phyloP scores from a whole-genome alignment of 768 basidiomycete species.

The Russula virescens region DNA sequence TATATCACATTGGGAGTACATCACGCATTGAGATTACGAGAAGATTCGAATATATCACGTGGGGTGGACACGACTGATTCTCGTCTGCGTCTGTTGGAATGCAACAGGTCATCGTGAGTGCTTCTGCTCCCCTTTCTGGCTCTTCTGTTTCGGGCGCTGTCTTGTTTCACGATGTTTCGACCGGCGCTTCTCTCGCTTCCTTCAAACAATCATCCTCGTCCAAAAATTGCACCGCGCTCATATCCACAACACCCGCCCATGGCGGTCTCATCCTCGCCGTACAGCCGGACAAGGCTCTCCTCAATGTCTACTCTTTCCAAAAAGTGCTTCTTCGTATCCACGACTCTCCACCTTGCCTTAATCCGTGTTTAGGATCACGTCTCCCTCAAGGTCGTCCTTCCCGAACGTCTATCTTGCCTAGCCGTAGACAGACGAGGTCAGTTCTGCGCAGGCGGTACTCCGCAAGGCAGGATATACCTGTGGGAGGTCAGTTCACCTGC shows the following conservation, averaged over 20 bases:
- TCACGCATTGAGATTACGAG: background rate
- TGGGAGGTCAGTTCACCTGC: slow-evolving; percentile 77
- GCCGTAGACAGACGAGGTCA: slow-evolving; percentile 64
- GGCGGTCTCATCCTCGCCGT: slow-evolving; percentile 83
- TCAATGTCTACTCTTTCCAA: slow-evolving; percentile 92
- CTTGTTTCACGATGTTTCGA: slow-evolving; percentile 75
- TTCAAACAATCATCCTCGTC: slow-evolving; percentile 80
- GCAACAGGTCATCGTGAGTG: slow-evolving; percentile 64
- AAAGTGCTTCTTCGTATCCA: slow-evolving; percentile 48
- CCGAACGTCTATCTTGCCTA: slow-evolving; percentile 83
- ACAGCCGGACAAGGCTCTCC: slow-evolving; percentile 81
- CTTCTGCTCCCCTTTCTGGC: slow-evolving; percentile 42
- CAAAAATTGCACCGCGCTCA: slow-evolving; percentile 58
- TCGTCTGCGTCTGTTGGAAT: slow-evolving; percentile 43
- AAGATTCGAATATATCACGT: slow-evolving; percentile 1
- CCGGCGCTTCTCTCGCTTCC: slow-evolving; percentile 66
- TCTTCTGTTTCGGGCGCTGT: slow-evolving; percentile 43
- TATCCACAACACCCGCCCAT: slow-evolving; percentile 61
- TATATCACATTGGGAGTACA: background rate
- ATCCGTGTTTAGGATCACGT: slow-evolving; percentile 73
- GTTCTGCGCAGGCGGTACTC: slow-evolving; percentile 84
- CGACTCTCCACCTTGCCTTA: background rate
- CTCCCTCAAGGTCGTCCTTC: slow-evolving; percentile 75
- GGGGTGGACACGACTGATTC: no score
- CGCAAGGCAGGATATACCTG: slow-evolving; percentile 83